Percentiles rank a stretch among this genome's conserved stretches.
These are phyloP conservation scores for Pyrus bretschneideri DNA, from an alignment of 306 rosid species.

Conservation along the genomic window DNA sequence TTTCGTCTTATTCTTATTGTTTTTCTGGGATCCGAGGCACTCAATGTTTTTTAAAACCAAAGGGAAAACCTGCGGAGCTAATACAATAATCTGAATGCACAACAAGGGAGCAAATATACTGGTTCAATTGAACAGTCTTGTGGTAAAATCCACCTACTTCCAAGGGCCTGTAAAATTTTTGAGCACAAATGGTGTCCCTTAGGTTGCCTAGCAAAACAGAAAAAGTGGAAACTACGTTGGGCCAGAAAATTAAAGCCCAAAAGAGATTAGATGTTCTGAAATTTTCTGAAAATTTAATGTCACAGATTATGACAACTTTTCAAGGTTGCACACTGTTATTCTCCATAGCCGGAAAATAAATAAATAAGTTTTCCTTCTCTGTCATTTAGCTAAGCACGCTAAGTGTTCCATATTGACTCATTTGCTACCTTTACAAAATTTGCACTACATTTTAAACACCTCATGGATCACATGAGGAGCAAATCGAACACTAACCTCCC, in stretches of 20 bases:
- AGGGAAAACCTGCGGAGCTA: background rate
- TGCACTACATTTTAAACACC: background rate
- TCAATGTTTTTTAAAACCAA: background rate
- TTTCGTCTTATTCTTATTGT: background rate
- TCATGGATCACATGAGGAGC: background rate
- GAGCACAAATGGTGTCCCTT: background rate
- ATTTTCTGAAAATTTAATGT: background rate
- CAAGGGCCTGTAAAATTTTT: background rate
- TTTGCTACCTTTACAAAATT: background rate
- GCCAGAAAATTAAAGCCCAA: background rate
- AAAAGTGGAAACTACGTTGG: background rate
- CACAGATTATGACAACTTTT: background rate
- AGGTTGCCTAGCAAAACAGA: background rate
- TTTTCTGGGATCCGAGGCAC: background rate
- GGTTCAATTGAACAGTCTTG: background rate
- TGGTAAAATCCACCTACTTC: background rate
- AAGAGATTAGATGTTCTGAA: background rate
- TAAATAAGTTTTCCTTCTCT: background rate
- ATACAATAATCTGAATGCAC: background rate
- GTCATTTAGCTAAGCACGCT: background rate
- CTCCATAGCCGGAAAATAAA: too few species aligned
- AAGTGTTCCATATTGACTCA: background rate
- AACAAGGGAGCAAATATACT: background rate
- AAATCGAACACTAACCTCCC: conserved; percentile 62
- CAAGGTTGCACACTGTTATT: background rate